Base-by-base conservation (phyloP, 768 basidiomycete genomes). In the Amanita pseudoporphyria region DNA sequence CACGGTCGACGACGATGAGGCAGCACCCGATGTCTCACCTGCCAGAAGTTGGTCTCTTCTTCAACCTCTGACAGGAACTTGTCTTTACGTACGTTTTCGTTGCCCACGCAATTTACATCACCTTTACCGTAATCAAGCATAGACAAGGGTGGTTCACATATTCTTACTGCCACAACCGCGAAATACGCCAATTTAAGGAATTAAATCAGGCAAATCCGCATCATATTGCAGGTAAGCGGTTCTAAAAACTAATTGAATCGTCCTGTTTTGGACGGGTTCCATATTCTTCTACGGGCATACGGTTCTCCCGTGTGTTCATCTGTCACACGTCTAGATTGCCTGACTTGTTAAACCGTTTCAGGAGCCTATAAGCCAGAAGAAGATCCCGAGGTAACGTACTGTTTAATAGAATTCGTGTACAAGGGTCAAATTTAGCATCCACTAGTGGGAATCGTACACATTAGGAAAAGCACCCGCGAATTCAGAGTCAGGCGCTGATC, bases 91-190 rank as follows among this genome's bases (percentile, higher is more conserved):
- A 71, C 62, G 85, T 73, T 55, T 50, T 53, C 52, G 58, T 59
- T 56, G 55, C 54, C 58, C 60, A 61, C 60, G 56, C 60, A 61
- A 57, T 51, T 36, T 35, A 42, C 50, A 37, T 38, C 24, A 47
- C 48, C 58, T 54, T 62, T 64, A 57, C 68, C 62, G 43, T 60
- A 52, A 57, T 47, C 54, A 69, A 91, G 84, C 81, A 84, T 62
- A 80, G 80, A 57, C 87, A 91, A 71, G 81, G 84, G 33, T 96
- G 93, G 93, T 98, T 97, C 71, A 98, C 93, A 32, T 98, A 98
- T 68, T 84, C 90, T 43, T 96, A 88, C 66, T 92, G 95, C 70
- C 93, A 99, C 70, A 88, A 93, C 65, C 77, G 81, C 45, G 84
- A 96, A 67, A 91, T 98, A 53, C 84, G 94, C 51, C 96, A 99